Evolutionary conservation across 1,284 basidiomycete genomes (phyloP), one percentile per base, ranked within the genome.

Genomic region (Trametes versicolor): DNA sequence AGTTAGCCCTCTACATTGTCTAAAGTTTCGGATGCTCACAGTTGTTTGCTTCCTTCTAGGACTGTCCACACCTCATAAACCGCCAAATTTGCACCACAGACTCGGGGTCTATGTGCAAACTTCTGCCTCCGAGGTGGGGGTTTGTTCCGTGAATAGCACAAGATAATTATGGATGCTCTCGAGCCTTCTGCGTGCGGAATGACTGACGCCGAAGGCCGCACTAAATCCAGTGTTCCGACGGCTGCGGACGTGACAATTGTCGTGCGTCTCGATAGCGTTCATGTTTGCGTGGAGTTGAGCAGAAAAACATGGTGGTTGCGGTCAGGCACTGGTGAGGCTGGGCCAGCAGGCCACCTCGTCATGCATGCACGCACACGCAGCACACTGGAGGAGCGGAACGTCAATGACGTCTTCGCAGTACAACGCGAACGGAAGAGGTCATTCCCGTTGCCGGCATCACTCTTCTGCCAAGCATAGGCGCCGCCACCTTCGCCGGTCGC

Each of bases 341-440:
- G 37, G 10, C 7, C 10, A 17, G 19, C 19, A 9, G 3, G 45
- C 23, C 23, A 25, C 7, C 15, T 21, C 45, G 45, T 48, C 45
- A 48, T 48, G 7, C 12, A 15, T 7, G 10, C 29, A 21, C 37
- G 37, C 12, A 39, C 37, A 45, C 19, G 5, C 41, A 13, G 41
- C 41, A 43, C 15, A 5, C 41, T n/a, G 5, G 8, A 13, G 7
- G 17, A 19, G n/a, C 23, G 25, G 1, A 32, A 15, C 4, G 27
- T 15, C 48, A 13, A 50, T 50, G 48, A 50, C 48, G 48, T 50
- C 48, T 50, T 50, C 27, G n/a, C 21, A 25, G 45, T 25, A 21
- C 45, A 32, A 32, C 41, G 41, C 41, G n/a, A 4, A n/a, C 41
- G 41, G 41, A 17, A 43, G 41, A 43, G 41, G 1, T 4, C 41